These are phyloP conservation scores for Ajuga reptans DNA, from an alignment of 305 asterid species.

Conservation along the genomic window DNA sequence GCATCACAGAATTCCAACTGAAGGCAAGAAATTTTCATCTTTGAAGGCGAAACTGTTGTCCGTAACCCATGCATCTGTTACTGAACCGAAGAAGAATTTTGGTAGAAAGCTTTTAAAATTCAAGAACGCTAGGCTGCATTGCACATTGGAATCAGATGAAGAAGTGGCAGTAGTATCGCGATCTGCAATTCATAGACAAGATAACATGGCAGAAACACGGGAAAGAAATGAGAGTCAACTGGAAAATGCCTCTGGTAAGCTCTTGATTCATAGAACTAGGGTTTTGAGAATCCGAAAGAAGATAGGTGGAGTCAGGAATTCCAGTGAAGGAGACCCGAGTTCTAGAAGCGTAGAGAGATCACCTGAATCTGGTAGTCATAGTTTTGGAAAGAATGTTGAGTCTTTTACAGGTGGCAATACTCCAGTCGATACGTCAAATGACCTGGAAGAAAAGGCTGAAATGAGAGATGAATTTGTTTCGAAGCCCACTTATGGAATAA, in stretches of 20 bases:
- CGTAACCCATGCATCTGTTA: conserved; percentile 29
- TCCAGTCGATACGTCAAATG: conserved; percentile 26
- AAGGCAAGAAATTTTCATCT: conserved; percentile 41
- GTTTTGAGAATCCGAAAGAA: conserved; percentile 31
- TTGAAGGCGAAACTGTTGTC: conserved; percentile 40
- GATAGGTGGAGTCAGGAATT: conserved; percentile 22
- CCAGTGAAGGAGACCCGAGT: conserved; percentile 26
- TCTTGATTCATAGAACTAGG: conserved; percentile 28
- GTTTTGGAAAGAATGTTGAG: conserved; percentile 23
- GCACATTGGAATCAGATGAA: conserved; percentile 33
- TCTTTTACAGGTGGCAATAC: conserved; percentile 24
- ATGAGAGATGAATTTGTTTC: conserved; percentile 27
- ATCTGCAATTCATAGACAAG: conserved; percentile 25
- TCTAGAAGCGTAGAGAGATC: conserved; percentile 26
- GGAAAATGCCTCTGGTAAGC: conserved; percentile 24
- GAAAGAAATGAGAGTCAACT: conserved; percentile 19
- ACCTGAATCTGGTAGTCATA: conserved; percentile 27
- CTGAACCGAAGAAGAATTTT: conserved; percentile 29
- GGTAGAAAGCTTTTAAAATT: conserved; percentile 29
- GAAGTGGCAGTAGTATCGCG: conserved; percentile 31
- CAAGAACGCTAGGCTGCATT: conserved; percentile 33
- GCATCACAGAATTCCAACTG: conserved; percentile 24
- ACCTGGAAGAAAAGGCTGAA: conserved; percentile 28
- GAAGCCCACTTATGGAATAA: conserved; percentile 32
- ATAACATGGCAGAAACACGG: conserved; percentile 21